phyloP scores from a whole-genome alignment of 371 early-diverging fungal genomes.

The Mortierella sp. region DNA sequence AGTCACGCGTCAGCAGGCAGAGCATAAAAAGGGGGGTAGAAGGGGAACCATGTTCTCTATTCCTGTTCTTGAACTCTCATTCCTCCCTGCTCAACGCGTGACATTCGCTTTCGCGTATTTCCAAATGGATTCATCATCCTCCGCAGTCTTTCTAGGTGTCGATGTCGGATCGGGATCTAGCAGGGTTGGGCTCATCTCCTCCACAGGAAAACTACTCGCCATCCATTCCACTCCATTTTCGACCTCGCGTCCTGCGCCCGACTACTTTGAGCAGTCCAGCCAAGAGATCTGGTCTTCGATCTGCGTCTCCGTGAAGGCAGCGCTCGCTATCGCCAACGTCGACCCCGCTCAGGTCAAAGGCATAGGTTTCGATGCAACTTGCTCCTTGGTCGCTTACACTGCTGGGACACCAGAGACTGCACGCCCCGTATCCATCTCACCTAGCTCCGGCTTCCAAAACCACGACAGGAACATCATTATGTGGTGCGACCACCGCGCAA shows the following conservation, averaged over 20 bases:
- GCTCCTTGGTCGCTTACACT: slow-evolving; percentile 74
- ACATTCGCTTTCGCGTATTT: slow-evolving; percentile 6
- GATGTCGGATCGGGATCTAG: slow-evolving; percentile 81
- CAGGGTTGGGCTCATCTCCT: slow-evolving; percentile 70
- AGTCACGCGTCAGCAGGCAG: background rate
- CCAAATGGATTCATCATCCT: slow-evolving; percentile 6
- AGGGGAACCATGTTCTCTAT: background rate
- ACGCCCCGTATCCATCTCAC: slow-evolving; percentile 64
- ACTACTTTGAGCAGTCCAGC: slow-evolving; percentile 76
- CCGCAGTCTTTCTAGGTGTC: slow-evolving; percentile 67
- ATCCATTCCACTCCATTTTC: slow-evolving; percentile 59
- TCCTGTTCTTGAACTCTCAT: too few species aligned
- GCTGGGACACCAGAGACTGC: slow-evolving; percentile 52
- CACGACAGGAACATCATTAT: slow-evolving; percentile 71
- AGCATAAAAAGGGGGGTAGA: background rate
- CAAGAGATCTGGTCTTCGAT: slow-evolving; percentile 76
- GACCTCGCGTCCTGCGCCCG: slow-evolving; percentile 61
- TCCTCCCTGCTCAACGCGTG: background rate
- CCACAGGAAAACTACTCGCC: slow-evolving; percentile 62
- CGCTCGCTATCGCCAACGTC: slow-evolving; percentile 56
- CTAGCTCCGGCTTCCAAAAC: slow-evolving; percentile 56
- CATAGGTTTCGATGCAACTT: slow-evolving; percentile 84
- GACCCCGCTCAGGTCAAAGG: slow-evolving; percentile 61
- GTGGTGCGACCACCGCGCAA: slow-evolving; percentile 84
- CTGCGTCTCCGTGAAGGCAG: slow-evolving; percentile 59